Base-by-base conservation (phyloP, 169 alveolate genomes). In the Babesia bigemina region DNA sequence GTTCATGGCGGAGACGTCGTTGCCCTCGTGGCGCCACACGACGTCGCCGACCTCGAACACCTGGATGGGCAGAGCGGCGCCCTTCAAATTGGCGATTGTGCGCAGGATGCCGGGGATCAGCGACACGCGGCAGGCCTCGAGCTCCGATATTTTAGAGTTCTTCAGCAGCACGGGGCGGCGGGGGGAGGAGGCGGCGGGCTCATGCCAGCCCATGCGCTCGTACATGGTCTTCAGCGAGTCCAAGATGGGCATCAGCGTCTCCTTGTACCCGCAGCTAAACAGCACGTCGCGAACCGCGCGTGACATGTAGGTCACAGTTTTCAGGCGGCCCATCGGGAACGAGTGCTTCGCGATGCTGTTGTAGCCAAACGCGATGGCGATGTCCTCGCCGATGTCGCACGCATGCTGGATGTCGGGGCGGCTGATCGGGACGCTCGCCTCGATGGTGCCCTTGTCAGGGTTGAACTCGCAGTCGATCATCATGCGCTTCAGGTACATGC, bases 301-400 rank as follows among this genome's bases (percentile, higher is more conserved):
- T 39, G 63, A 45, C 24, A 77, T 17, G 28, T 79, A 44, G 24
- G 85, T 72, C 36, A 55, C 16, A 14, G 75, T 28, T 50, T 55
- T 66, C 39, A 73, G 60, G 22, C 58, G 49, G 47, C 90, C 90
- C 74, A 29, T 53, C 19, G 62, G 56, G 26, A 63, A 83, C 33
- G 26, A 17, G 16, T 52, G 52, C 56, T 70, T 26, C 39, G 22
- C 56, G 49, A 92, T 91, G 24, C 93, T 95, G 71, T 95, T 95
- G 71, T 92, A 96, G 21, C 98, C 99, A 87, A 89, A 96, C 4
- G 99, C 96, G 53, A 97, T 96, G 28, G 98, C 98, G 70, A 97
- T 91, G 84, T 97, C 99, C 87, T 97, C 99, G 44, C 94, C 96
- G 44, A 97, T 87, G 86, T 97, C 99, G 84, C 99, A 96, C 26